A percentile compares a stretch with the other conserved stretches of the same genome.
Conservation (phyloP, 441 rosid species). For the Daphne laureola region DNA sequence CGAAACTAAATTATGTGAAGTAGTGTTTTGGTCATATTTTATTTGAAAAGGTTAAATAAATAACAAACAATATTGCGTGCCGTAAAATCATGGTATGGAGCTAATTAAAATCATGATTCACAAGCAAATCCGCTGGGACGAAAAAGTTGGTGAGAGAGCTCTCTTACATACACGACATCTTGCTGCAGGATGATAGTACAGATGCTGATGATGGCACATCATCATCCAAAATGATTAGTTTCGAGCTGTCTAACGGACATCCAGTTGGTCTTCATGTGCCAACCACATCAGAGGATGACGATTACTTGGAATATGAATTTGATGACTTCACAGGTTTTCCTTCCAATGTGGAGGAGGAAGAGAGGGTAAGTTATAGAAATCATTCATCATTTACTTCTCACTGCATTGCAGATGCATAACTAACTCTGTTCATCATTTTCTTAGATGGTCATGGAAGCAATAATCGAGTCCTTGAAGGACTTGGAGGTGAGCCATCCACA, state of each 20-base stretch:
- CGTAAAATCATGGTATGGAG: no score
- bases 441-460: slow-evolving; percentile 95
- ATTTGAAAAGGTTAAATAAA: background rate
- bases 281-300: slow-evolving; percentile 49
- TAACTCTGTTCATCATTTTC: slow-evolving; percentile 6
- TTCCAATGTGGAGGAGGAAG: slow-evolving; percentile 74
- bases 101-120: no score
- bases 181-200: slow-evolving; percentile 46
- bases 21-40: no score
- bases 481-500: slow-evolving; percentile 35
- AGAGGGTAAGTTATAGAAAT: slow-evolving; percentile 41
- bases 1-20: no score
- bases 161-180: slow-evolving; percentile 17
- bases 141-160: background rate
- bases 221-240: slow-evolving; percentile 73
- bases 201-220: slow-evolving; percentile 35
- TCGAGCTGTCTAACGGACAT: slow-evolving; percentile 57
- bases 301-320: slow-evolving; percentile 66
- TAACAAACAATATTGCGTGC: no score
- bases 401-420: slow-evolving; percentile 2
- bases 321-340: slow-evolving; percentile 77
- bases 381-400: slow-evolving; percentile 2
- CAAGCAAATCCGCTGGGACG: no score
- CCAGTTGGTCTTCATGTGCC: slow-evolving; percentile 60
- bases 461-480: slow-evolving; percentile 68